Conservation (phyloP, 2,329 filamentous ascomycete genomes). For the Colletotrichum melonis region DNA sequence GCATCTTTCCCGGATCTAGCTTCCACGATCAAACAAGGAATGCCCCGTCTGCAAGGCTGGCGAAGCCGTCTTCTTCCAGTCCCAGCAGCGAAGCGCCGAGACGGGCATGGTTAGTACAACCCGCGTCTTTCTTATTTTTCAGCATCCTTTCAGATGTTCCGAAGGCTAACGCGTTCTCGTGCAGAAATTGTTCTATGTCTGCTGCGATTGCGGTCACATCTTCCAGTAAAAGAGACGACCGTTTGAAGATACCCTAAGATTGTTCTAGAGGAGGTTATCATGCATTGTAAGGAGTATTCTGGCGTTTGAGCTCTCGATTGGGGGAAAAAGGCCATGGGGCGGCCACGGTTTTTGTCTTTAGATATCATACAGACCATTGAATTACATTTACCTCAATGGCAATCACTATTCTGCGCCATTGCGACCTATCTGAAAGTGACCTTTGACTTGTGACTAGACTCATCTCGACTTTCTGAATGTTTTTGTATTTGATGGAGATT, state of each 20-base stretch:
- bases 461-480: not conserved
- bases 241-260: conserved; percentile 41
- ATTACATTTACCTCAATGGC: not conserved
- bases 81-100: conserved; percentile 94
- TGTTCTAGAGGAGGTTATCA: not conserved
- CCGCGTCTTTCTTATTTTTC: not conserved
- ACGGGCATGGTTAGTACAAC: conserved; percentile 89
- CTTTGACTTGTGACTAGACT: not conserved
- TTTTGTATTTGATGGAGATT: conserved; percentile 31
- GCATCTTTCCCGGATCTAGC: conserved; percentile 67
- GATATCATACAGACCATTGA: not conserved
- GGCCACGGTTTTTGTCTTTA: conserved; percentile 5
- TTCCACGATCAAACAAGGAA: conserved; percentile 86
- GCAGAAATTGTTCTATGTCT: conserved; percentile 93
- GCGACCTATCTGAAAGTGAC: not conserved
- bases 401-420: not conserved
- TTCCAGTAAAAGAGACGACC: conserved; percentile 64
- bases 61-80: conserved; percentile 98
- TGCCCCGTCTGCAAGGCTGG: conserved; percentile 88
- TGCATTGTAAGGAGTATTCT: conserved; percentile 30
- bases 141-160: not conserved
- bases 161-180: conserved; percentile 39
- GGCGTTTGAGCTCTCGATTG: conserved; percentile 14
- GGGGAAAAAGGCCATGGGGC: conserved; percentile 11
- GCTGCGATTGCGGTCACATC: conserved; percentile 92